Evolutionary conservation across 2,329 filamentous ascomycete genomes (phyloP).

Genomic region (Fusarium piperis): DNA sequence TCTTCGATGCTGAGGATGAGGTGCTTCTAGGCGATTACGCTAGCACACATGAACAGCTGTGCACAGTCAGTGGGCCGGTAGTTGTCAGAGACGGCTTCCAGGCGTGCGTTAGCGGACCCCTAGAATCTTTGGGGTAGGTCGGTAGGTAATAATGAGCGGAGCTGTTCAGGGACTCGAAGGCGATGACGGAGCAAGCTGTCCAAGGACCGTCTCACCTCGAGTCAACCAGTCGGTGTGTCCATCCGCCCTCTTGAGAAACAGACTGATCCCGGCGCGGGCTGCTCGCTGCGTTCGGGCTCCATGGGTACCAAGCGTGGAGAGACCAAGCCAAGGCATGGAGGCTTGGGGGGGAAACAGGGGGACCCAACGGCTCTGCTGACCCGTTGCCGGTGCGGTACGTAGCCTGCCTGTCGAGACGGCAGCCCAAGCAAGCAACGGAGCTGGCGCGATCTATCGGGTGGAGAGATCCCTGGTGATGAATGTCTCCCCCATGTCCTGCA

Average conservation of each 20-base stretch:
- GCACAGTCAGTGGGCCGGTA: constrained; percentile 26
- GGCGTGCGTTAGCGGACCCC: constrained; percentile 13
- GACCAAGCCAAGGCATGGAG: constrained; percentile 1
- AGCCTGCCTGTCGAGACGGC: constrained; percentile 18
- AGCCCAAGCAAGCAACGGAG: constrained; percentile 23
- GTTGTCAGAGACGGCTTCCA: constrained; percentile 8
- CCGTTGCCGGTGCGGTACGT: not conserved
- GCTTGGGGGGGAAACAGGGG: constrained; percentile 23
- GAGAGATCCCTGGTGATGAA: constrained; percentile 37
- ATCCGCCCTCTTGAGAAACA: not conserved
- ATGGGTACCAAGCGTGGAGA: not conserved
- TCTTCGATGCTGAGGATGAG: constrained; percentile 8
- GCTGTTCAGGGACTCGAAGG: not conserved
- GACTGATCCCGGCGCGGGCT: not conserved
- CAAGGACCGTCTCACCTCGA: not conserved
- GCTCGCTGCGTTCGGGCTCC: not conserved
- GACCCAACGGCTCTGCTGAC: not conserved
- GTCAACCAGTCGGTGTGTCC: not conserved
- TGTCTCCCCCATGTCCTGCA: constrained; percentile 34
- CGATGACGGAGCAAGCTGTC: not conserved
- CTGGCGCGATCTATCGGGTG: constrained; percentile 43
- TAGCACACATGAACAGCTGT: constrained; percentile 18
- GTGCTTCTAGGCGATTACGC: constrained; percentile 23
- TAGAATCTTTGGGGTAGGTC: not conserved
- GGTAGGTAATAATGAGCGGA: constrained; percentile 3